Conservation (phyloP, 2,329 filamentous ascomycete species). For the Dothistroma pini region DNA sequence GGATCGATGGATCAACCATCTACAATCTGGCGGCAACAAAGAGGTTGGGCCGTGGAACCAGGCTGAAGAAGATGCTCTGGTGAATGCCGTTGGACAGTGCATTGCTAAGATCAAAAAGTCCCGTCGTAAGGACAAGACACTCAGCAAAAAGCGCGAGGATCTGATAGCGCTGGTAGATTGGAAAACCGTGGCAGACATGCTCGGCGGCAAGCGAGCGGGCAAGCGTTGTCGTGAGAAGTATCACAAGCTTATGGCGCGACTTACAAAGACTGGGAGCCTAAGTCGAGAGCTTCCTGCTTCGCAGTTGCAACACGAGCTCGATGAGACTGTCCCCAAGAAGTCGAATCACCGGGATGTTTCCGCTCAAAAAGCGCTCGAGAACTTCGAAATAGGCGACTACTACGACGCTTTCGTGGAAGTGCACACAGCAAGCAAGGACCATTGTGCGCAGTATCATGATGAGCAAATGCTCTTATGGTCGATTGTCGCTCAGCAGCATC, state of each 20-base stretch:
- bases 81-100: constrained; percentile 51
- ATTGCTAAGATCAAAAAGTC: constrained; percentile 48
- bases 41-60: constrained; percentile 57
- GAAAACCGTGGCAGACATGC: constrained; percentile 59
- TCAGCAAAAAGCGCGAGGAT: constrained; percentile 32
- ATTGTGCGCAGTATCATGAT: constrained; percentile 24
- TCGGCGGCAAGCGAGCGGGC: constrained; percentile 60
- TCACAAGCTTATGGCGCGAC: constrained; percentile 48
- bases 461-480: constrained; percentile 38
- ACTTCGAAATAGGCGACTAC: constrained; percentile 42
- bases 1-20: constrained; percentile 67
- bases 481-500: constrained; percentile 27
- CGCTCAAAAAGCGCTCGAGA: constrained; percentile 25
- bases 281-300: constrained; percentile 8
- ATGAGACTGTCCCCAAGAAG: constrained; percentile 15
- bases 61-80: constrained; percentile 56
- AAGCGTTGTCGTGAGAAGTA: constrained; percentile 68
- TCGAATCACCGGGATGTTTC: constrained; percentile 13
- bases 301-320: constrained; percentile 1
- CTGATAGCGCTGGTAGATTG: constrained; percentile 61
- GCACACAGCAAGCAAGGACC: constrained; percentile 23
- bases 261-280: constrained; percentile 22
- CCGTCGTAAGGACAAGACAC: constrained; percentile 4
- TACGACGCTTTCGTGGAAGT: constrained; percentile 40
- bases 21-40: constrained; percentile 55